Base-by-base conservation (phyloP, 768 basidiomycete genomes). In the Xerocomellus chrysenteron region DNA sequence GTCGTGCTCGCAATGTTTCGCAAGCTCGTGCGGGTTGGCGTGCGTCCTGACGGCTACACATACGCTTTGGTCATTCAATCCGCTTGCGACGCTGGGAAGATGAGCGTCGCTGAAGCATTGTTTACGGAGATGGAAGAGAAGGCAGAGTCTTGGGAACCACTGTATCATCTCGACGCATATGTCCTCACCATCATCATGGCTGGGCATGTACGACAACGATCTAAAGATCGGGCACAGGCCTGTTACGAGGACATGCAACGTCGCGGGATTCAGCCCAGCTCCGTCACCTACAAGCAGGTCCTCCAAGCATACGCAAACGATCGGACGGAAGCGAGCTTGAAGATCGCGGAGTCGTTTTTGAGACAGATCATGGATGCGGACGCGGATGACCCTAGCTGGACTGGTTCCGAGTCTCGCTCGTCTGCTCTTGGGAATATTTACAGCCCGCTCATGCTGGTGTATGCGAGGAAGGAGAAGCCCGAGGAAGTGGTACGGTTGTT, bases 21-120 rank as follows among this genome's bases (percentile, higher is more conserved):
- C 43, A 79, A 76, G 51, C 73, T 92, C 54, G 70, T 76, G 54
- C 64, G 73, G 37, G 67, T 75, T 8, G 79, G 80, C 4, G 66
- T 87, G 16, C 76, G 76, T 39, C 88, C 92, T 0, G 81, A 88
- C 60, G 69, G 63, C 5, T 77, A 80, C 62, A 86, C 90, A 0
- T 96, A 88, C 68, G 78, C 88, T 1, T 75, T 90, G 45, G 74
- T 93, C 47, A 84, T 94, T 36, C 89, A 91, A 66, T 87, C 89
- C 0, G 89, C 94, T 12, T 88, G 89, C 66, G 89, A 94, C 63
- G 75, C 83, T 17, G 82, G 85, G 6, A 67, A 79, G 52, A 83
- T 94, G 79, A 73, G 76, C 13, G 68, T 81, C 9, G 93, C 92
- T 6, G 68, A 75, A 47, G 77, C 84, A n/a, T 75, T 96, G 21